phyloP scores from a whole-genome alignment of 306 rosid species.

The Nissolia schottii region DNA sequence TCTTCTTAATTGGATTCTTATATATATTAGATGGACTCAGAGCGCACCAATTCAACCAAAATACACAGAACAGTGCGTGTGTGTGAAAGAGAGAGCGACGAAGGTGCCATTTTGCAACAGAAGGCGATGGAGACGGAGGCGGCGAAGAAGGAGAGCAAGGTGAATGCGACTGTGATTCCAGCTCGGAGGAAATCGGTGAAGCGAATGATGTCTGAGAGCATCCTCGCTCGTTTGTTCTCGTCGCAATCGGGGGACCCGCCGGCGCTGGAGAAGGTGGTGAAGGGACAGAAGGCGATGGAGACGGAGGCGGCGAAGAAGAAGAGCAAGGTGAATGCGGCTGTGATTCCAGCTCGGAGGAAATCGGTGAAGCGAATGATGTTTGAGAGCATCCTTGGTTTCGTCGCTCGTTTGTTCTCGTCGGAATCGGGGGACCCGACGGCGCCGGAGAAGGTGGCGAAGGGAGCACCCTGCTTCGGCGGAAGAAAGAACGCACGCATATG shows the following conservation, averaged over 20 bases:
- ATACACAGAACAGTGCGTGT: too few species aligned
- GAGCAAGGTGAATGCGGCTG: conserved; percentile 10
- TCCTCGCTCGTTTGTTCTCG: not conserved
- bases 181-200: conserved; percentile 39
- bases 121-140: not conserved
- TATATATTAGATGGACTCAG: too few species aligned
- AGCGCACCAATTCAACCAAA: too few species aligned
- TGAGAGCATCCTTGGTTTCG: not conserved
- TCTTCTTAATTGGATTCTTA: too few species aligned
- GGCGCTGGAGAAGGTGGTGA: not conserved
- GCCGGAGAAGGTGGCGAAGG: not conserved
- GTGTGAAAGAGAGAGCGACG: too few species aligned
- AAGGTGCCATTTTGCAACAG: too few species aligned
- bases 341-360: conserved; percentile 36
- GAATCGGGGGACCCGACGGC: not conserved
- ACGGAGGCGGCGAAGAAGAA: not conserved
- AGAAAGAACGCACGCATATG: not conserved
- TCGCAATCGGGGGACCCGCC: not conserved
- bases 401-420: not conserved
- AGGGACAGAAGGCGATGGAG: not conserved
- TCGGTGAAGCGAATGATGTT: conserved; percentile 37
- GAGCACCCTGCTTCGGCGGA: not conserved
- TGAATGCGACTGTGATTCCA: conserved; percentile 32
- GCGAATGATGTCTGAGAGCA: conserved; percentile 17
- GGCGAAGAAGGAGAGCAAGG: not conserved